phyloP scores from a whole-genome alignment of 208 protist species.

The Zelonia costaricensis region DNA sequence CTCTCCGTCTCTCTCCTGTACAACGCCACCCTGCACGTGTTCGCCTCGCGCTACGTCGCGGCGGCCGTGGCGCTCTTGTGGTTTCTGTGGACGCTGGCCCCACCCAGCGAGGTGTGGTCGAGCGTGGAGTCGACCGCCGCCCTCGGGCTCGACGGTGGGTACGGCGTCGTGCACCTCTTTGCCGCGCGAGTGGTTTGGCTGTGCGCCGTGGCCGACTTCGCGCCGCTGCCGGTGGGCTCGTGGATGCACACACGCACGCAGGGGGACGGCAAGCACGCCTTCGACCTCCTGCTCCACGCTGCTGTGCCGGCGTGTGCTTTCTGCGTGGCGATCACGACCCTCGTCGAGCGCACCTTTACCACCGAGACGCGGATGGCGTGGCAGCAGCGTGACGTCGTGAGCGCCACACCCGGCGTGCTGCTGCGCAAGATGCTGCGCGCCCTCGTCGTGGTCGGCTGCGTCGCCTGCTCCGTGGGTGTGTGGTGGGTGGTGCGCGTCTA shows the following conservation, averaged over 20 bases:
- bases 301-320: constrained; percentile 3
- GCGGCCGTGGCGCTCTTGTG: constrained; percentile 33
- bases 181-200: constrained; percentile 28
- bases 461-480: constrained; percentile 28
- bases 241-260: constrained; percentile 22
- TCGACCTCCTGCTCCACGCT: constrained; percentile 20
- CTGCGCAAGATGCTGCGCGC: constrained; percentile 70
- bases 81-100: constrained; percentile 25
- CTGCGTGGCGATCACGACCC: constrained; percentile 26
- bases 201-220: constrained; percentile 24
- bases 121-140: constrained; percentile 6
- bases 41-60: constrained; percentile 54
- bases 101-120: constrained; percentile 20
- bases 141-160: constrained; percentile 13
- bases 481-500: constrained; percentile 23
- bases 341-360: constrained; percentile 24
- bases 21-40: constrained; percentile 45
- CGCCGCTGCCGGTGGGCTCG: constrained; percentile 6
- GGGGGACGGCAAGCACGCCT: constrained; percentile 17
- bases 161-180: constrained; percentile 24
- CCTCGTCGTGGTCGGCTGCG: constrained; percentile 56
- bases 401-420: constrained; percentile 57
- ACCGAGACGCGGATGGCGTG: constrained; percentile 33
- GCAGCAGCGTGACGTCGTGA: constrained; percentile 43
- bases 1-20: constrained; percentile 48